phyloP scores from a whole-genome alignment of 768 basidiomycete species.

The Cytidiella melzeri region DNA sequence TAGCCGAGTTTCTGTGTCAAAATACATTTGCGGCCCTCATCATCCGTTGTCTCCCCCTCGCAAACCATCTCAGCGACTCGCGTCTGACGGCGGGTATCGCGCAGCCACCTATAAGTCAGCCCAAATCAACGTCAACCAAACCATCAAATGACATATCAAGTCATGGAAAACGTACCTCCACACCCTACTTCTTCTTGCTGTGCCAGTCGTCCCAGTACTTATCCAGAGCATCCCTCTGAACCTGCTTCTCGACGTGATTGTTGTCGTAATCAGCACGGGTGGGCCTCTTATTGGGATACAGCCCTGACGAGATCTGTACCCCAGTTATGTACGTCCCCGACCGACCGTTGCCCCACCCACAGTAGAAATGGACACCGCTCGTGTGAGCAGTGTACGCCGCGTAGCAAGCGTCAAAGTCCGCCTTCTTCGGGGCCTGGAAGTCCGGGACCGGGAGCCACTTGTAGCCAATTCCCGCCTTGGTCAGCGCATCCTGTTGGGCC shows the following conservation, averaged over 20 bases:
- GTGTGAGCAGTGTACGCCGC: background rate
- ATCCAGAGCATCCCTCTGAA: background rate
- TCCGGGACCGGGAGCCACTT: background rate
- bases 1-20: too few species aligned
- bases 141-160: too few species aligned
- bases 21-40: too few species aligned
- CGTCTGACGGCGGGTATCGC: too few species aligned
- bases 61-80: too few species aligned
- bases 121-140: too few species aligned
- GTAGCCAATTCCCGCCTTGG: background rate
- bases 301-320: background rate
- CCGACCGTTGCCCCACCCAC: background rate
- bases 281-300: background rate
- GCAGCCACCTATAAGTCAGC: too few species aligned
- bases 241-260: background rate
- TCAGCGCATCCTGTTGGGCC: background rate
- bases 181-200: too few species aligned
- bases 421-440: background rate
- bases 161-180: too few species aligned
- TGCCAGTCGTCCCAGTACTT: background rate
- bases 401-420: background rate
- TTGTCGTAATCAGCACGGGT: background rate
- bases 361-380: background rate
- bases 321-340: background rate
- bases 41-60: too few species aligned